These are phyloP conservation scores for Pseudopyrenochaeta lycopersici DNA, from an alignment of 2,329 filamentous ascomycete species.

Conservation along the genomic window DNA sequence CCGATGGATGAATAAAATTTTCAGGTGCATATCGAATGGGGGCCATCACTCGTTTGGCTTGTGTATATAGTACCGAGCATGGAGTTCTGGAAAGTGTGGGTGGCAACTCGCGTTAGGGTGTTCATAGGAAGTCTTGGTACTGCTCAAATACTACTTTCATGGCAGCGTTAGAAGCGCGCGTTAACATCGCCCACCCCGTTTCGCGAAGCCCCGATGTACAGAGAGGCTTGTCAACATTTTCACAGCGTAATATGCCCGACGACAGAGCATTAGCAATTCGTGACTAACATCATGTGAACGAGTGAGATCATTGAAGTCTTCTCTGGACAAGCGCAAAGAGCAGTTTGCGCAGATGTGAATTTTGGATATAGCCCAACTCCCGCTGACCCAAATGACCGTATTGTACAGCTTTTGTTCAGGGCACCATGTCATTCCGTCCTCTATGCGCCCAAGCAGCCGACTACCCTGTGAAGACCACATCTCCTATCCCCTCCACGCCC, in stretches of 20 bases:
- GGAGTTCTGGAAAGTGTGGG: background rate
- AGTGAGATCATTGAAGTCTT: background rate
- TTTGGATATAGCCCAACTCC: conserved; percentile 49
- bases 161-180: background rate
- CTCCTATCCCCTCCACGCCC: background rate
- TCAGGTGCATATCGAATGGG: background rate
- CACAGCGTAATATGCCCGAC: too few relatives aligned
- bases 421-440: conserved; percentile 6
- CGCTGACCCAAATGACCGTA: conserved; percentile 41
- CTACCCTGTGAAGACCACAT: background rate
- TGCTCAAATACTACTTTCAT: conserved; percentile 1
- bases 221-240: too few relatives aligned
- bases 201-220: too few relatives aligned
- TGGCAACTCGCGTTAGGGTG: background rate
- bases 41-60: background rate
- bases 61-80: conserved; percentile 4
- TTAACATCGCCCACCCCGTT: too few relatives aligned
- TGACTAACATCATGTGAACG: background rate
- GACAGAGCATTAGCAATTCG: background rate
- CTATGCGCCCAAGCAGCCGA: background rate
- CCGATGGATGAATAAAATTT: conserved; percentile 4
- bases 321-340: background rate
- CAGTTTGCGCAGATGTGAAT: conserved; percentile 25
- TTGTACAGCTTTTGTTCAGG: conserved; percentile 40
- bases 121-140: background rate